Evolutionary conservation across 805 yeast genomes (phyloP).

Genomic region (Candida koratica): DNA sequence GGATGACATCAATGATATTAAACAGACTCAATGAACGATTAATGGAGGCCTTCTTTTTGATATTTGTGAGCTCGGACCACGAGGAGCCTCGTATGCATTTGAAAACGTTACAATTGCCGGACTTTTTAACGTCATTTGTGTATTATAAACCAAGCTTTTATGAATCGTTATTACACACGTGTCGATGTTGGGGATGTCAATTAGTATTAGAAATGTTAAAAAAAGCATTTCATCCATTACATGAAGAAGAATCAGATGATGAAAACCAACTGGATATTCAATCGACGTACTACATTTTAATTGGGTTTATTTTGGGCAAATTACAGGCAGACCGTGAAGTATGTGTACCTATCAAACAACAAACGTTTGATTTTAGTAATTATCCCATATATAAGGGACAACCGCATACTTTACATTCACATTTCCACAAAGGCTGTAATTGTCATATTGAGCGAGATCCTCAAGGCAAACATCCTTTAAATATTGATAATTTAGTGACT

Average conservation of each 20-base stretch:
- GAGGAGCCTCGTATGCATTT: conserved; percentile 16
- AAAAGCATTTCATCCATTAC: conserved; percentile 21
- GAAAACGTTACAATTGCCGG: conserved; percentile 28
- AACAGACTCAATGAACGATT: conserved; percentile 31
- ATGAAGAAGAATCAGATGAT: conserved; percentile 15
- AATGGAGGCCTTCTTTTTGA: conserved; percentile 34
- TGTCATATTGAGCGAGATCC: conserved; percentile 25
- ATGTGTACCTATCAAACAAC: conserved; percentile 31
- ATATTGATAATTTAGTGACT: conserved; percentile 32
- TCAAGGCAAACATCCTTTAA: conserved; percentile 17
- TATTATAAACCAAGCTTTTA: conserved; percentile 36
- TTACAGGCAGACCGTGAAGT: conserved; percentile 36
- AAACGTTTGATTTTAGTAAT: conserved; percentile 18
- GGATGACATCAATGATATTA: conserved; percentile 26
- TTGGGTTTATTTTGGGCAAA: conserved; percentile 32
- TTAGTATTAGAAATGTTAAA: conserved; percentile 22
- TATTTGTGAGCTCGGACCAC: conserved; percentile 17
- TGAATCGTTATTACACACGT: conserved; percentile 32
- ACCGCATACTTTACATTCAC: conserved; percentile 31
- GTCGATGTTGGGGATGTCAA: conserved; percentile 36
- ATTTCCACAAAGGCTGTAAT: conserved; percentile 25
- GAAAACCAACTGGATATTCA: conserved; percentile 17
- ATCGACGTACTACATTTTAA: conserved; percentile 27
- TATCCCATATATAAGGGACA: conserved; percentile 35
- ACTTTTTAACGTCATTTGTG: conserved; percentile 33